Base-by-base conservation (phyloP, 2,329 filamentous ascomycete species). In the Colletotrichum costaricense region DNA sequence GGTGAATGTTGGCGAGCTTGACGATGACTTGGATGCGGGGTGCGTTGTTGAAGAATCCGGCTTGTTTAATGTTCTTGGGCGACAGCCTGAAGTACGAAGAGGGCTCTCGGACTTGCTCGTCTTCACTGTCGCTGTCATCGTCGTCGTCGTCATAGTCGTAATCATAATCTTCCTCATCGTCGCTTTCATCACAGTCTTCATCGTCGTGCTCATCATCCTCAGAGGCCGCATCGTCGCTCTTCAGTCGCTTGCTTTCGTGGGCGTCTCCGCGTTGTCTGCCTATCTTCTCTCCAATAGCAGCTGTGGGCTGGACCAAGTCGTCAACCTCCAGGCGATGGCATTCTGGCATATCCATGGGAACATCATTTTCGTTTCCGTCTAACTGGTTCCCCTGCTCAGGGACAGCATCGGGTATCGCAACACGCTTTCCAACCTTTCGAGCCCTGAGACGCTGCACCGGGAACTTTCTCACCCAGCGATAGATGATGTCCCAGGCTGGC, bases 1-100 rank as follows among this genome's bases (percentile, higher is more conserved):
- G 84, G 30, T 91, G 85, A 57, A 93, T 89, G 59, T 88, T 90
- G 16, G 89, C 86, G 12, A 93, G 81, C 78, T 93, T 93, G 66
- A 92, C 86, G 67, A 93, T 90, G 54, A 93, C 83, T 73, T 93
- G 92, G 0, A 93, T 80, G 3, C 80, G 80, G 7, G 78, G 69
- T 1, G 74, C 71, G 35, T 76, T 76, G 5, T 78, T 46, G 60
- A 81, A 80, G 75, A 82, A 85, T 2, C 76, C 77, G 2, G 74
- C 67, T 42, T 67, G 75, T 26, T 80, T 78, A 58, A 82, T 75
- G 14, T 80, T 75, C 11, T 72, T 59, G 24, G 76, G 7, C 11
- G 70, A 24, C 4, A 59, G 65, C 6, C 3, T 82, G n/a, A 46
- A 38, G 0, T 28, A 1, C 59, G 78, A 81, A 82, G 82, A 83